Evolutionary conservation across 2,329 filamentous ascomycete genomes (phyloP), one percentile per base, ranked within the genome.

Genomic region (Fusarium siculi): DNA sequence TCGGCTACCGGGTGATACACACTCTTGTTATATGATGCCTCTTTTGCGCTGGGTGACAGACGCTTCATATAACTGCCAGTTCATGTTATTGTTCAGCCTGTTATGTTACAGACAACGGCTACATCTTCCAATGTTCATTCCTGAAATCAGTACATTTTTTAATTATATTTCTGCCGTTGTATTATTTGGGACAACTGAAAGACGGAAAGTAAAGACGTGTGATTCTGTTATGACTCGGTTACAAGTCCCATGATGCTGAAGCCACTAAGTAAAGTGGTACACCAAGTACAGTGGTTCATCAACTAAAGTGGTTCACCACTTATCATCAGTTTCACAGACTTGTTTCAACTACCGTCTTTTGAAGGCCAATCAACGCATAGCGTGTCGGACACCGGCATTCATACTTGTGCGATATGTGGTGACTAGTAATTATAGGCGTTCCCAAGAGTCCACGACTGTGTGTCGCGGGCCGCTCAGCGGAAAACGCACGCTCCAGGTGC

Each of bases 131-230:
- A 5, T n/a, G 7, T 4, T 28, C 9, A 21, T 12, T 28, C 14
- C 10, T 28, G 12, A 3, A 28, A 12, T 18, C 4, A 21, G 10
- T 9, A 5, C 5, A 12, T 9, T 3, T 16, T 19, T 9, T 2
- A 0, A 7, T 7, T 2, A 8, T 0, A 6, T n/a, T 32, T 16
- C 0, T 10, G 47, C 0, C 4, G 8, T 39, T 28, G 9, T 21
- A 12, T 11, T 7, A 39, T 9, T 2, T 19, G 14, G 9, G 5
- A 54, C 19, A 16, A 39, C 15, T 12, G 19, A 16, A 18, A 16
- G 4, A 16, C 23, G 6, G 10, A 10, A 4, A 18, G 23, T 4
- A n/a, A 14, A 11, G 34, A 5, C 34, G 15, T 54, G 50, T 40
- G 34, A 28, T 28, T 7, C 23, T 54, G 14, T 14, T 28, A n/a